A percentile compares a stretch with the other conserved stretches of the same genome.
Conservation (phyloP, 2,329 filamentous ascomycete genomes). For the Cucurbitaria berberidis region DNA sequence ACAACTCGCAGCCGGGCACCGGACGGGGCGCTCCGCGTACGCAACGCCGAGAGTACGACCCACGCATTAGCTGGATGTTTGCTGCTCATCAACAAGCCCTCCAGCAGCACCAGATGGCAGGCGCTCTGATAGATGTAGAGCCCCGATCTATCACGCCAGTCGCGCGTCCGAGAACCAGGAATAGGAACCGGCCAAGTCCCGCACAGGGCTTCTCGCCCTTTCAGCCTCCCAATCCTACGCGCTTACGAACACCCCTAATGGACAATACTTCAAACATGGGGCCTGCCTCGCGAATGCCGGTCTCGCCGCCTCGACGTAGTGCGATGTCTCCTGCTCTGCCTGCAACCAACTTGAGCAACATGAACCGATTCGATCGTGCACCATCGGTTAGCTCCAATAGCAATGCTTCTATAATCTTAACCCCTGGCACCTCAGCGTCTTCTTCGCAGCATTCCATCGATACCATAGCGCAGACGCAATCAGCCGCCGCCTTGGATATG, state of each 20-base stretch:
- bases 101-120: constrained; percentile 40
- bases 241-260: constrained; percentile 45
- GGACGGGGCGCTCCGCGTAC: constrained; percentile 29
- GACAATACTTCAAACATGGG: constrained; percentile 36
- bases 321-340: constrained; percentile 30
- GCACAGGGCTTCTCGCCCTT: constrained; percentile 46
- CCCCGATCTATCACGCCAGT: constrained; percentile 48
- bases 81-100: constrained; percentile 49
- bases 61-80: constrained; percentile 51
- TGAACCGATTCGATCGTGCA: constrained; percentile 30
- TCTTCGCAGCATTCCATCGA: constrained; percentile 36
- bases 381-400: constrained; percentile 38
- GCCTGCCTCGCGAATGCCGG: constrained; percentile 29
- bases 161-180: constrained; percentile 47
- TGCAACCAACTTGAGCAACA: constrained; percentile 17
- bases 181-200: constrained; percentile 47
- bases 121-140: constrained; percentile 45
- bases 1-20: constrained; percentile 43
- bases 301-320: constrained; percentile 41
- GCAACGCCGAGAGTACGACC: constrained; percentile 47
- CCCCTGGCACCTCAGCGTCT: constrained; percentile 37
- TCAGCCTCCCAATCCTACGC: constrained; percentile 38
- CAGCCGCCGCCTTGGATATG: constrained; percentile 38
- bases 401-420: constrained; percentile 36
- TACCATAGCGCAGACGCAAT: constrained; percentile 36